Evolutionary conservation across 306 rosid genomes (phyloP).

Genomic region (Sophora flavescens): DNA sequence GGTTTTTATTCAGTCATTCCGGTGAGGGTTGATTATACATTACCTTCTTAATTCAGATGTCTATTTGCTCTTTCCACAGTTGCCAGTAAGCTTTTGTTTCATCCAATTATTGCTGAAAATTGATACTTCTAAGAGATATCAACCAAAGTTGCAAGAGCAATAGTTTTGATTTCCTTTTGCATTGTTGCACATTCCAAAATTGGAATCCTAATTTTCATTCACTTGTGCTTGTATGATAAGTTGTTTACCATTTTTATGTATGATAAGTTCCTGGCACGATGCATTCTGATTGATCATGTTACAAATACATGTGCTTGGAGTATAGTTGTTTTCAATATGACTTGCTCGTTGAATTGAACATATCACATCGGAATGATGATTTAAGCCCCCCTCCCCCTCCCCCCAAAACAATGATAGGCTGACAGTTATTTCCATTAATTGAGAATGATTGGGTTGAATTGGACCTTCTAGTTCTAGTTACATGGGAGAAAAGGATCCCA

Average conservation of each 20-base stretch:
- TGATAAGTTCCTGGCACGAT: conserved; percentile 23
- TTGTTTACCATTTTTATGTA: not conserved
- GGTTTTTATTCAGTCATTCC: conserved; percentile 93
- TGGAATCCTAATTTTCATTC: conserved; percentile 4
- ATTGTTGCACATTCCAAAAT: conserved; percentile 30
- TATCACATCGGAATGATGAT: too few relatives aligned
- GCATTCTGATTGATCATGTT: not conserved
- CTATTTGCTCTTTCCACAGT: conserved; percentile 23
- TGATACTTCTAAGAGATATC: conserved; percentile 16
- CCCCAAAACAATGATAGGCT: too few relatives aligned
- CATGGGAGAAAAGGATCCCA: too few relatives aligned
- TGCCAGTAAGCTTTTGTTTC: not conserved
- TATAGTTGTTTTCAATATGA: too few relatives aligned
- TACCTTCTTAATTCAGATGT: conserved; percentile 36
- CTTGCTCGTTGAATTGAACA: too few relatives aligned
- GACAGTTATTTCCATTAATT: too few relatives aligned
- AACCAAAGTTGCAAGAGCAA: not conserved
- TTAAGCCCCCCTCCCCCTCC: too few relatives aligned
- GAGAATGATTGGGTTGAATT: too few relatives aligned
- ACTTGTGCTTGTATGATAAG: not conserved
- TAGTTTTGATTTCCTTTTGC: conserved; percentile 1
- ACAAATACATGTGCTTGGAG: too few relatives aligned
- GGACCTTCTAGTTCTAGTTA: too few relatives aligned
- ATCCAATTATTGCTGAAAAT: conserved; percentile 12
- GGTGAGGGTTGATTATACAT: conserved; percentile 59